Conservation (phyloP, 2,329 filamentous ascomycete genomes). For the Pestalotiopsis sp. region DNA sequence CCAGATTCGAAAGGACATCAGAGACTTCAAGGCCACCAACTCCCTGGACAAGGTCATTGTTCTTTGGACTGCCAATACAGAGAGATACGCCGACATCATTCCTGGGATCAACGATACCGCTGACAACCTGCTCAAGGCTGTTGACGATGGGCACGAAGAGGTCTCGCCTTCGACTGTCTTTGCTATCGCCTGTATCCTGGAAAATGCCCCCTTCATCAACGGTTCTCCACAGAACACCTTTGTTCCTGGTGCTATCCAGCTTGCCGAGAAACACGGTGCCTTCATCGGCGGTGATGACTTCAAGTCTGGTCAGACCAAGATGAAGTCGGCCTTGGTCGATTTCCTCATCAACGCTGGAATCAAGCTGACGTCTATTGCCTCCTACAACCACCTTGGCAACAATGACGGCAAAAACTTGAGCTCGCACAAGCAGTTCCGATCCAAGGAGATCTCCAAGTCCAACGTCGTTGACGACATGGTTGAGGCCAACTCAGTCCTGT, state of each 20-base stretch:
- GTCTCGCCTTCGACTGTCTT: conserved; percentile 96
- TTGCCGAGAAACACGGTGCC: conserved; percentile 82
- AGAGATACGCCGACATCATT: conserved; percentile 89
- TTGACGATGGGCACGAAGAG: conserved; percentile 84
- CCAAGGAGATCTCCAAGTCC: conserved; percentile 99
- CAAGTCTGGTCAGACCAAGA: conserved; percentile 99
- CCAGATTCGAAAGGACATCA: conserved; percentile 90
- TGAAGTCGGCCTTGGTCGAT: conserved; percentile 98
- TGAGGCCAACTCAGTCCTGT: conserved; percentile 88
- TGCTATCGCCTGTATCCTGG: conserved; percentile 90
- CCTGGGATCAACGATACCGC: conserved; percentile 94
- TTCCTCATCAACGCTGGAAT: conserved; percentile 98
- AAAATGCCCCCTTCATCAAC: conserved; percentile 94
- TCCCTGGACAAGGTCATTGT: conserved; percentile 93
- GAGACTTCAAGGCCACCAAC: conserved; percentile 86
- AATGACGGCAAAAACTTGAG: conserved; percentile 99
- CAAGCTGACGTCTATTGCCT: conserved; percentile 97
- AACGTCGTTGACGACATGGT: conserved; percentile 99
- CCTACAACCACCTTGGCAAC: conserved; percentile 99
- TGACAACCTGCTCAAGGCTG: conserved; percentile 87
- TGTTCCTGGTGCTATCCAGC: conserved; percentile 86
- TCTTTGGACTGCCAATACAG: conserved; percentile 98
- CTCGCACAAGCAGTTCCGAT: conserved; percentile 97
- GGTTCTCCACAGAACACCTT: conserved; percentile 99
- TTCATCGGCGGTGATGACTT: conserved; percentile 99